Evolutionary conservation across 768 basidiomycete species (phyloP), one percentile per base, ranked within the genome.

Genomic region (Pulveroboletus sp.): DNA sequence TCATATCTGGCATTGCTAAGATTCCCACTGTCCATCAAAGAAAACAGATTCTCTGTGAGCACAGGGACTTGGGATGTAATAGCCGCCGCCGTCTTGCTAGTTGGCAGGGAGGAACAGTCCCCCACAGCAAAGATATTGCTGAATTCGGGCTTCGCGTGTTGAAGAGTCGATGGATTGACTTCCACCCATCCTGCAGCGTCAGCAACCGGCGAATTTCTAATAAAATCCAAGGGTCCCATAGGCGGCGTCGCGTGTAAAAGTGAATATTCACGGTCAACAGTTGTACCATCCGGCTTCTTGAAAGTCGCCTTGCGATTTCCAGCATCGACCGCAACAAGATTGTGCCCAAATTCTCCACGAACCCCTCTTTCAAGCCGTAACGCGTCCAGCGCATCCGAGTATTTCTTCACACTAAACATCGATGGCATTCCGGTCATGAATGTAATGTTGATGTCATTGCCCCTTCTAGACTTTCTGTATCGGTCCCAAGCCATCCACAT

Each of bases 401-500:
- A 99, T 68, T 98, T 94, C 62, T 94, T 93, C 47, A 97, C 94
- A 57, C 84, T 81, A 72, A 99, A 98, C 94, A 99, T 98, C 37
- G 87, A 78, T n/a, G 93, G 92, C 87, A 85, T 87, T 51, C 92
- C 94, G 24, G 87, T 90, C 66, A 87, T 87, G 65, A 95, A 95
- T 49, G 89, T 80, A 52, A 88, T 63, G 42, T 81, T 74, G 57
- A 87, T 76, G 42, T 78, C 74, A 40, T 77, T 73, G 13, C 71
- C 64, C 17, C 87, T 78, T 2, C 75, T 74, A 10, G 87, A 85
- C 61, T 68, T 74, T 47, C 77, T 75, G 65, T 77, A 91, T 40
- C 83, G 74, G 62, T 94, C 90, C 89, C 90, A 92, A 40, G 90
- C 87, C 87, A 93, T 91, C 91, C 92, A 95, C 89, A 95, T 92